Evolutionary conservation across 2,329 filamentous ascomycete species (phyloP).

Genomic region (Cordyceps pruinosa): DNA sequence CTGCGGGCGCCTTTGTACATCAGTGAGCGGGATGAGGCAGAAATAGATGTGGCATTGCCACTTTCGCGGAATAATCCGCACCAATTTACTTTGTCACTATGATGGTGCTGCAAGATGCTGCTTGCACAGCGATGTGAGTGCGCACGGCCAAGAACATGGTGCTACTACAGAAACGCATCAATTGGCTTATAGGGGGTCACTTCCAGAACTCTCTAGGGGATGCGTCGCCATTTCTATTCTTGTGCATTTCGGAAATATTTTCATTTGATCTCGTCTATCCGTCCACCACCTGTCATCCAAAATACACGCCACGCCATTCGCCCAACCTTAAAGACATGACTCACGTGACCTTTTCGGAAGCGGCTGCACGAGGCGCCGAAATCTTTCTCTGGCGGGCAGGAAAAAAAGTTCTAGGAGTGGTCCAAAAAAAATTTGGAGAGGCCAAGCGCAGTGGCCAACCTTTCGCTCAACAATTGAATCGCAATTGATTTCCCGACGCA

Average conservation of each 20-base stretch:
- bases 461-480: neutral
- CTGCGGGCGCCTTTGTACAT: slow-evolving; percentile 32
- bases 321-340: neutral
- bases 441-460: neutral
- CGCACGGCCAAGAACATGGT: no score
- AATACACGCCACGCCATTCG: slow-evolving; percentile 1
- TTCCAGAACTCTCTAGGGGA: no score
- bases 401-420: slow-evolving; percentile 1
- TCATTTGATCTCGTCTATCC: neutral
- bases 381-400: slow-evolving; percentile 15
- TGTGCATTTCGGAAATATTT: neutral
- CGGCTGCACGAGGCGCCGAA: slow-evolving; percentile 28
- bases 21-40: slow-evolving; percentile 19
- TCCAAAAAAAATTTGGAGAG: slow-evolving; percentile 10
- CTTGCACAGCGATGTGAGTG: neutral
- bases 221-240: neutral
- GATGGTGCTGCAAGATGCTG: neutral
- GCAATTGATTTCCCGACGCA: neutral
- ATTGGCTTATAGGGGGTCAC: no score
- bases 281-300: neutral
- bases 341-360: slow-evolving; percentile 15
- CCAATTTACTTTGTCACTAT: slow-evolving; percentile 11
- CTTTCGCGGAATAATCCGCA: slow-evolving; percentile 2
- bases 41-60: slow-evolving; percentile 10
- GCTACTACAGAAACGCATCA: neutral